phyloP scores from a whole-genome alignment of 768 basidiomycete genomes.

The Gautieria morchelliformis region DNA sequence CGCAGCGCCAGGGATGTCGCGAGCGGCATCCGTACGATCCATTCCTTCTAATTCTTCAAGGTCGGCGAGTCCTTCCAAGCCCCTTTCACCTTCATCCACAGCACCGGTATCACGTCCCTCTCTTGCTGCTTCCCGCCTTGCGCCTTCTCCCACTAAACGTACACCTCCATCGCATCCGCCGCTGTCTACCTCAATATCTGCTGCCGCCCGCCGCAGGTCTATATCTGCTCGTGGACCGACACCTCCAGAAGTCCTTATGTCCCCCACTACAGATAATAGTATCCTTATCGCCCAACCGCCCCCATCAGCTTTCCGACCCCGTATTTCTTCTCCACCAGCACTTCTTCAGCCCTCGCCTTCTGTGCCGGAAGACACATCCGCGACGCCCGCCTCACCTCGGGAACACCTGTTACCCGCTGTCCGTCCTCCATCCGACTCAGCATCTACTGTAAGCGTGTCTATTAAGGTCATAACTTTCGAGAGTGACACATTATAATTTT shows the following conservation, averaged over 20 bases:
- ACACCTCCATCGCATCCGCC: slow-evolving; percentile 34
- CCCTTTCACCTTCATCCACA: slow-evolving; percentile 22
- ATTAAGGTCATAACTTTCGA: background rate
- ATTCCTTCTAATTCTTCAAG: slow-evolving; percentile 45
- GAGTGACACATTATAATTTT: background rate
- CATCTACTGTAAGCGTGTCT: background rate
- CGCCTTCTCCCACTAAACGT: slow-evolving; percentile 51
- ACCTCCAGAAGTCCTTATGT: background rate
- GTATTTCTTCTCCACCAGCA: background rate
- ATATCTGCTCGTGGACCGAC: background rate
- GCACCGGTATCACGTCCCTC: slow-evolving; percentile 21
- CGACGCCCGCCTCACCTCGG: background rate
- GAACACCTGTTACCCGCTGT: background rate
- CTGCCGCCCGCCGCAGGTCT: background rate
- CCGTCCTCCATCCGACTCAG: background rate
- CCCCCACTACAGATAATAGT: background rate
- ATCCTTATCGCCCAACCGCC: background rate
- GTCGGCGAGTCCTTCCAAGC: slow-evolving; percentile 54
- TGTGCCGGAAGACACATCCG: background rate
- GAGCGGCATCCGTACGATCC: slow-evolving; percentile 32
- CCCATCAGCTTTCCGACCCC: background rate
- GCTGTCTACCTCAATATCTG: slow-evolving; percentile 34
- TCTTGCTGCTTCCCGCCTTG: slow-evolving; percentile 20
- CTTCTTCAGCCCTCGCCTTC: background rate
- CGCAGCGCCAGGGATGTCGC: slow-evolving; percentile 23